A percentile compares a stretch with the other conserved stretches of the same genome.
phyloP scores from a whole-genome alignment of 169 alveolate species.

The Eimeria acervulina region DNA sequence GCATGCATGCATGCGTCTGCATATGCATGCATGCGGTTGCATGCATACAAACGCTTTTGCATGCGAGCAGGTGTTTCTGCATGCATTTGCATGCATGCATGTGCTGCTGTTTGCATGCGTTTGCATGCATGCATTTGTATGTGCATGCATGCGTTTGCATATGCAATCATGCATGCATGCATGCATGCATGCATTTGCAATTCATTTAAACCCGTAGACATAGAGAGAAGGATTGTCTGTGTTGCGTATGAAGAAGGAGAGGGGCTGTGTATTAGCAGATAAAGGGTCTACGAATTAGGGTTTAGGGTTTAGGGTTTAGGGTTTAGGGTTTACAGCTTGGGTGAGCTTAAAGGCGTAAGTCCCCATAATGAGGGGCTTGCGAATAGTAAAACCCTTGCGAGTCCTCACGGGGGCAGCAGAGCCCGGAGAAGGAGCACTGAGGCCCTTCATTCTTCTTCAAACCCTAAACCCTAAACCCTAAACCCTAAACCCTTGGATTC shows the following conservation, averaged over 20 bases:
- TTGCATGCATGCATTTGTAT: too few relatives aligned
- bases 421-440: neutral
- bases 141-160: neutral
- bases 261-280: neutral
- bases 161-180: too few relatives aligned
- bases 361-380: constrained; percentile 70
- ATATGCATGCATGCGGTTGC: too few relatives aligned
- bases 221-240: neutral
- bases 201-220: too few relatives aligned
- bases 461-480: constrained; percentile 1
- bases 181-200: neutral
- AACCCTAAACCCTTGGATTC: neutral
- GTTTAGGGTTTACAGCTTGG: constrained; percentile 29
- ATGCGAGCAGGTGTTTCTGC: too few relatives aligned
- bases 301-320: neutral
- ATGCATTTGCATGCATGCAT: neutral
- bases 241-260: neutral
- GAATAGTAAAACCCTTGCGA: constrained; percentile 37
- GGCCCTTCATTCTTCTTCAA: neutral
- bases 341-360: constrained; percentile 74
- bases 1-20: neutral
- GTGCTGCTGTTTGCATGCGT: neutral
- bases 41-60: too few relatives aligned
- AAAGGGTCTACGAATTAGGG: neutral
- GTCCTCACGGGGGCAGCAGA: neutral